Evolutionary conservation across 192 early-diverging fungal genomes (phyloP).

Genomic region (Neocallimastix lanati): DNA sequence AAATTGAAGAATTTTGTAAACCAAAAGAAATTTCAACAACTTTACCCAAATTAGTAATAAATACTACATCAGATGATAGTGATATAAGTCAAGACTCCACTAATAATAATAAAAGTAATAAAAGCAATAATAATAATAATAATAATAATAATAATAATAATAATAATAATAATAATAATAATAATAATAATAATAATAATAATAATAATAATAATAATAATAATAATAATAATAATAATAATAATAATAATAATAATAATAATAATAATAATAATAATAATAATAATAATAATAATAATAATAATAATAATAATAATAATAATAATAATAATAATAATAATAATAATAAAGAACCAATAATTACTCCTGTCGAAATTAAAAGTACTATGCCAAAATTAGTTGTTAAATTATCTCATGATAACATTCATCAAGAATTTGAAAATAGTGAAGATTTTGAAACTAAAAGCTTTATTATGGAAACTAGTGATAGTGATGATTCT

Average conservation of each 20-base stretch:
- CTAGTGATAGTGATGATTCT: neutral
- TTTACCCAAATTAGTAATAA: neutral
- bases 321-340: too few relatives aligned
- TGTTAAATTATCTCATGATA: neutral
- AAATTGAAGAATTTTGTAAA: neutral
- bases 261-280: too few relatives aligned
- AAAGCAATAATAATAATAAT: too few relatives aligned
- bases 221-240: too few relatives aligned
- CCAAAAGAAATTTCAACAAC: neutral
- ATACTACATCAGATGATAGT: neutral
- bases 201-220: too few relatives aligned
- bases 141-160: too few relatives aligned
- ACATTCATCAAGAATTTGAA: neutral
- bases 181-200: too few relatives aligned
- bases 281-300: too few relatives aligned
- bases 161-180: too few relatives aligned
- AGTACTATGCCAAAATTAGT: neutral
- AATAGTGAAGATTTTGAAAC: neutral
- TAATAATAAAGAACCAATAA: neutral
- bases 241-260: too few relatives aligned
- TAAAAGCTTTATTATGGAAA: neutral
- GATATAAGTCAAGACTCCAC: neutral
- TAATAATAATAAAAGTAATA: too few relatives aligned
- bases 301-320: too few relatives aligned
- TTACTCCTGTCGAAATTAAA: neutral